Conservation (phyloP, 2,329 filamentous ascomycete genomes). For the Neofusicoccum cordaticola region DNA sequence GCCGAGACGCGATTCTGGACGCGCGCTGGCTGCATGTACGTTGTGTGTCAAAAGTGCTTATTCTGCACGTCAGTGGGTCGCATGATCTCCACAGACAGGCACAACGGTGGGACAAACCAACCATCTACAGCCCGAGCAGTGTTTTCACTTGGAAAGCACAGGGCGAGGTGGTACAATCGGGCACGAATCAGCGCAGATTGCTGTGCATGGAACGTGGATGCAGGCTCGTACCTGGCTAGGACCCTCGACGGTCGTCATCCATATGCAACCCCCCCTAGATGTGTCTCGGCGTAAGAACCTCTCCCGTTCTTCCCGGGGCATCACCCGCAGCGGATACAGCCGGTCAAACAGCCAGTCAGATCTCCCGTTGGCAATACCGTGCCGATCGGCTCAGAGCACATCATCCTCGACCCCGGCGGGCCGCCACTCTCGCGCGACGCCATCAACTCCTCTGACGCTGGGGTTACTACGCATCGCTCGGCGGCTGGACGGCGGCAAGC, state of each 20-base stretch:
- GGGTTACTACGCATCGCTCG: neutral
- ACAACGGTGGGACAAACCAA: neutral
- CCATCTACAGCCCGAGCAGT: neutral
- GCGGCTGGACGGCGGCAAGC: neutral
- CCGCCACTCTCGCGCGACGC: neutral
- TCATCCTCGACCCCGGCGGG: neutral
- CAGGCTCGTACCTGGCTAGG: conserved; percentile 12
- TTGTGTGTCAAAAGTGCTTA: conserved; percentile 15
- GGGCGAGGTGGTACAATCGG: conserved; percentile 13
- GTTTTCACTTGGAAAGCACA: neutral
- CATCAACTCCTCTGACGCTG: neutral
- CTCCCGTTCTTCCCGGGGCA: neutral
- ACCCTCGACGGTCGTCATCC: conserved; percentile 10
- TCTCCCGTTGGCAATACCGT: neutral
- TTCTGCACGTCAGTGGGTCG: conserved; percentile 11
- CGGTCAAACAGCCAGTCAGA: conserved; percentile 8
- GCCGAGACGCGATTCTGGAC: neutral
- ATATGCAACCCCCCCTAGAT: neutral
- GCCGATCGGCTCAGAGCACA: conserved; percentile 10
- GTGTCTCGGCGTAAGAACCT: conserved; percentile 7
- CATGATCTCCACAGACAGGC: conserved; percentile 11
- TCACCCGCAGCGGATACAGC: conserved; percentile 12
- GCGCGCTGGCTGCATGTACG: neutral
- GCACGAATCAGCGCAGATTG: conserved; percentile 6
- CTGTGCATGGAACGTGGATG: conserved; percentile 2